Conservation (phyloP, 805 yeast genomes). For the Wickerhamiella kurtzmanii region DNA sequence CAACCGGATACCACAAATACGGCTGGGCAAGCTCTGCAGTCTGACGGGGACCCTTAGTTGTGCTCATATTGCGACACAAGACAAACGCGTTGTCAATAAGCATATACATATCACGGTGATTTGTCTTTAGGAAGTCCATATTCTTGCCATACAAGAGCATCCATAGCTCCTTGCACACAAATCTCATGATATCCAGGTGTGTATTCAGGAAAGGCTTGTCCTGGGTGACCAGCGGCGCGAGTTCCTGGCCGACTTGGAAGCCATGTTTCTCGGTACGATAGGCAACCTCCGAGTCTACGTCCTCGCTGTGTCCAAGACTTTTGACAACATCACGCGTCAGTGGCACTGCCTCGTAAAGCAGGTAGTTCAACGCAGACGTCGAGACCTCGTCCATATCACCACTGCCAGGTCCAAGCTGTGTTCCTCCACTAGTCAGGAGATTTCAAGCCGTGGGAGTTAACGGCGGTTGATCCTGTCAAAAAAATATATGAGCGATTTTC, state of each 20-base stretch:
- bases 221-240: constrained; percentile 35
- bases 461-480: no score
- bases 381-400: constrained; percentile 17
- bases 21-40: constrained; percentile 27
- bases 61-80: constrained; percentile 37
- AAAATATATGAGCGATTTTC: no score
- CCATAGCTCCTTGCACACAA: constrained; percentile 89
- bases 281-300: constrained; percentile 36
- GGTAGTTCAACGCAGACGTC: constrained; percentile 36
- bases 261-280: constrained; percentile 60
- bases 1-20: constrained; percentile 61
- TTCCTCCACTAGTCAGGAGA: no score
- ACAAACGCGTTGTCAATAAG: constrained; percentile 55
- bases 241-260: constrained; percentile 48
- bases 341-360: constrained; percentile 68
- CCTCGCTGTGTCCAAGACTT: constrained; percentile 24
- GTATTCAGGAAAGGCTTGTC: constrained; percentile 40
- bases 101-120: constrained; percentile 76
- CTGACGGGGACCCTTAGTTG: constrained; percentile 22
- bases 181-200: constrained; percentile 74
- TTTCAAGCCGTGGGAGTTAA: no score
- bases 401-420: no score
- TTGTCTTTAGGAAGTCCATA: constrained; percentile 83
- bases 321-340: constrained; percentile 50
- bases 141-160: constrained; percentile 64